Percentiles rank a stretch among this genome's conserved stretches.
Conservation (phyloP, 805 yeast species). For the Hanseniaspora vineae region DNA sequence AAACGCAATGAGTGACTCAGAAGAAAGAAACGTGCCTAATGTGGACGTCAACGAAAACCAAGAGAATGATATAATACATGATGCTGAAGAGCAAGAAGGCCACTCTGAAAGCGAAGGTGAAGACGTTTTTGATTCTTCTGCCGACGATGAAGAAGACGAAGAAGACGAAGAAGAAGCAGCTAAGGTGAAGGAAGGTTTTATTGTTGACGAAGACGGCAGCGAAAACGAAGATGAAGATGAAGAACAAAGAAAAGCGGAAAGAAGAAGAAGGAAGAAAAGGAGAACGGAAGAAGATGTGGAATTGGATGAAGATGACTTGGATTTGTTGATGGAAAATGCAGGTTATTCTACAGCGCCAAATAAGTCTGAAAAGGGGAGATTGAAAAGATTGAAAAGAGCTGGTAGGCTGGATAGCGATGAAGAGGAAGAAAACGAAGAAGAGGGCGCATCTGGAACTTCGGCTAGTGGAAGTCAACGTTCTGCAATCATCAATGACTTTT, state of each 20-base stretch:
- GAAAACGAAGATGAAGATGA: slow-evolving; percentile 36
- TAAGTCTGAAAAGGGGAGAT: slow-evolving; percentile 30
- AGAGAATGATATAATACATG: slow-evolving; percentile 5
- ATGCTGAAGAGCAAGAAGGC: slow-evolving; percentile 5
- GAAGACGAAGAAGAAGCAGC: slow-evolving; percentile 82
- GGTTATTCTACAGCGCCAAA: slow-evolving; percentile 47
- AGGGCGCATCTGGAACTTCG: slow-evolving; percentile 4
- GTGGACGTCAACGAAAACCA: neutral
- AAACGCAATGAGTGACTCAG: slow-evolving; percentile 1
- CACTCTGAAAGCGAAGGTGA: slow-evolving; percentile 33
- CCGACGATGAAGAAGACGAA: slow-evolving; percentile 75
- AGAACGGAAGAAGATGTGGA: slow-evolving; percentile 44
- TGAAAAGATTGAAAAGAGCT: slow-evolving; percentile 79
- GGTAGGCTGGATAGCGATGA: slow-evolving; percentile 1
- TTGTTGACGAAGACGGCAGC: slow-evolving; percentile 85
- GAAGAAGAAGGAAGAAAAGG: slow-evolving; percentile 30
- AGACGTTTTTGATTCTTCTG: slow-evolving; percentile 58
- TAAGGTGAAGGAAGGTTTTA: slow-evolving; percentile 79
- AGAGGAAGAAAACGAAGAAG: slow-evolving; percentile 26
- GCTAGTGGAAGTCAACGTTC: slow-evolving; percentile 10
- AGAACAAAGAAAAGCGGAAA: slow-evolving; percentile 13
- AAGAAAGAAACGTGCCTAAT: neutral
- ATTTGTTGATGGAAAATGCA: slow-evolving; percentile 77
- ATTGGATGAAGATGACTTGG: slow-evolving; percentile 91
- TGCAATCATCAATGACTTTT: slow-evolving; percentile 22